Conservation (phyloP, 768 basidiomycete species). For the Suillus placidus region DNA sequence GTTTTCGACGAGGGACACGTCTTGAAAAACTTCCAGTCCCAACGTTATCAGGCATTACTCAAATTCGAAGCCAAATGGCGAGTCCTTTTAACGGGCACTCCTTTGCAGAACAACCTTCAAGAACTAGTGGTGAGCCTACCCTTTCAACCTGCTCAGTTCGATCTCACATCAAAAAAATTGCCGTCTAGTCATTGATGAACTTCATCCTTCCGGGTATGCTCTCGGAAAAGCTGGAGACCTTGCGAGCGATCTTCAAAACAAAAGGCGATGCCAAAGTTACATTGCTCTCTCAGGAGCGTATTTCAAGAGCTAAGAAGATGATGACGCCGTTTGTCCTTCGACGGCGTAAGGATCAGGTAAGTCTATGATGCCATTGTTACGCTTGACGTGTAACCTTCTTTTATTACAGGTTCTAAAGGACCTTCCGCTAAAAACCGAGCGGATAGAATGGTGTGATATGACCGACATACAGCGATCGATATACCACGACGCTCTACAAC, state of each 20-base stretch:
- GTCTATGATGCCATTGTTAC: slow-evolving; percentile 13
- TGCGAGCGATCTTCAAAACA: slow-evolving; percentile 96
- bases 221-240: slow-evolving; percentile 68
- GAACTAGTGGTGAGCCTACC: slow-evolving; percentile 73
- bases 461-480: slow-evolving; percentile 78
- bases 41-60: slow-evolving; percentile 88
- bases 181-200: slow-evolving; percentile 86
- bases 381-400: slow-evolving; percentile 1
- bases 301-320: slow-evolving; percentile 97
- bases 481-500: slow-evolving; percentile 83
- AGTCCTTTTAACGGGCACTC: slow-evolving; percentile 92
- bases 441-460: slow-evolving; percentile 96
- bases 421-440: slow-evolving; percentile 89
- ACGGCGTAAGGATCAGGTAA: slow-evolving; percentile 91
- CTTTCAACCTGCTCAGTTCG: slow-evolving; percentile 11
- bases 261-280: slow-evolving; percentile 90
- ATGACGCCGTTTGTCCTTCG: slow-evolving; percentile 98
- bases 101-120: slow-evolving; percentile 89
- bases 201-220: slow-evolving; percentile 96
- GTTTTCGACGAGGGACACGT: slow-evolving; percentile 98
- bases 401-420: slow-evolving; percentile 79
- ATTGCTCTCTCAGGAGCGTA: slow-evolving; percentile 88
- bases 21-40: slow-evolving; percentile 97
- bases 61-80: slow-evolving; percentile 89
- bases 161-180: slow-evolving; percentile 12